Base-by-base conservation (phyloP, 202 grass and related monocot species). In the Zoysia matrella region DNA sequence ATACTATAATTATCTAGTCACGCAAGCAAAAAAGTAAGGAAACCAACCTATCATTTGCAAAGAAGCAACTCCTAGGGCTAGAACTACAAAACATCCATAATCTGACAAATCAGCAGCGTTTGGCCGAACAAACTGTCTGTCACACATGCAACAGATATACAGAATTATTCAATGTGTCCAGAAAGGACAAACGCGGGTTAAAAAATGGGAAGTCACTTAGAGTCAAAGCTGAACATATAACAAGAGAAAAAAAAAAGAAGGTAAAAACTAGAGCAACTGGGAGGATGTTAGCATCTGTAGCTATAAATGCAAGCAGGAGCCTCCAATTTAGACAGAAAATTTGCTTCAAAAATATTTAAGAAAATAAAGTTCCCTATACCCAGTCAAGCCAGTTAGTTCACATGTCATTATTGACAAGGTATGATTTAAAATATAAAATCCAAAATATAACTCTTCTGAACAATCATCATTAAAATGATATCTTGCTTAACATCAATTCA, bases 61-160 rank as follows among this genome's bases (percentile, higher is more conserved):
- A n/a, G n/a, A n/a, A n/a, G n/a, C n/a, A n/a, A n/a, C n/a, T n/a
- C n/a, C n/a, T n/a, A n/a, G n/a, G n/a, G n/a, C n/a, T n/a, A n/a
- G n/a, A n/a, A n/a, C n/a, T n/a, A n/a, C n/a, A n/a, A n/a, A n/a
- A n/a, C n/a, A n/a, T n/a, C n/a, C n/a, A n/a, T n/a, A n/a, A n/a
- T n/a, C n/a, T n/a, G n/a, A n/a, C n/a, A n/a, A n/a, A n/a, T n/a
- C n/a, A n/a, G n/a, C n/a, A n/a, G n/a, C n/a, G n/a, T n/a, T n/a
- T n/a, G n/a, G n/a, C n/a, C n/a, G n/a, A n/a, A n/a, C n/a, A 83
- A 98, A 93, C 68, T 91, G 87, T 87, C 92, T 98, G 95, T 70
- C 85, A 91, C 13, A 87, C 88, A 84, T 60, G 75, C 74, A 80
- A 65, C 11, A 15, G 47, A 79, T 77, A 61, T 90, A 79, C 60